Evolutionary conservation across 148 eudicot genomes (phyloP).

Genomic region (Bassia scoparia): DNA sequence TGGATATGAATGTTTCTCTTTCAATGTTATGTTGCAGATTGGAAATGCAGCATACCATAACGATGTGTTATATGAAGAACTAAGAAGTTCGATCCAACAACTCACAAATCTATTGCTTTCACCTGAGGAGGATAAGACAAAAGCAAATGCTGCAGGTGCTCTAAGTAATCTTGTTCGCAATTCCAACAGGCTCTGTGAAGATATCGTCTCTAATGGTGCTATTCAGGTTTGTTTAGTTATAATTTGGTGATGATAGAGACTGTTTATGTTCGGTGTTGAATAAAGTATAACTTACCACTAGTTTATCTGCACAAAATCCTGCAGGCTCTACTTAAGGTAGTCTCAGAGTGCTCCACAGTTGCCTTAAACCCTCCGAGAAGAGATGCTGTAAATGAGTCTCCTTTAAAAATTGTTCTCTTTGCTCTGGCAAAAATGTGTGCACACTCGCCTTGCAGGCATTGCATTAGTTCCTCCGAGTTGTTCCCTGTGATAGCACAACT

Average conservation of each 20-base stretch:
- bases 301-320: neutral
- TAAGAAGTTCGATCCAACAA: conserved; percentile 79
- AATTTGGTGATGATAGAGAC: conserved; percentile 6
- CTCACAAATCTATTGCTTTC: conserved; percentile 67
- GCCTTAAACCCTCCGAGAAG: conserved; percentile 78
- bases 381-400: conserved; percentile 78
- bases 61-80: conserved; percentile 73
- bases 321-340: conserved; percentile 86
- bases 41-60: conserved; percentile 97
- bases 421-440: conserved; percentile 88
- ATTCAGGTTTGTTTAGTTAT: conserved; percentile 57
- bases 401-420: conserved; percentile 84
- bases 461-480: conserved; percentile 67
- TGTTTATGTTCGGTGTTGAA: neutral
- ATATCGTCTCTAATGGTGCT: conserved; percentile 84
- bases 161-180: conserved; percentile 94
- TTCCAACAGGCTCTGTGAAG: conserved; percentile 81
- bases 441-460: conserved; percentile 67
- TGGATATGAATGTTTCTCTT: neutral
- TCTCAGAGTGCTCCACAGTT: conserved; percentile 59
- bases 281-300: neutral
- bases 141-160: conserved; percentile 98
- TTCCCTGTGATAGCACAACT: conserved; percentile 61
- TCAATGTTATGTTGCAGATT: conserved; percentile 38
- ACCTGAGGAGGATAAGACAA: conserved; percentile 87